Conservation (phyloP, 2,329 filamentous ascomycete genomes). For the Aureobasidium sp. region DNA sequence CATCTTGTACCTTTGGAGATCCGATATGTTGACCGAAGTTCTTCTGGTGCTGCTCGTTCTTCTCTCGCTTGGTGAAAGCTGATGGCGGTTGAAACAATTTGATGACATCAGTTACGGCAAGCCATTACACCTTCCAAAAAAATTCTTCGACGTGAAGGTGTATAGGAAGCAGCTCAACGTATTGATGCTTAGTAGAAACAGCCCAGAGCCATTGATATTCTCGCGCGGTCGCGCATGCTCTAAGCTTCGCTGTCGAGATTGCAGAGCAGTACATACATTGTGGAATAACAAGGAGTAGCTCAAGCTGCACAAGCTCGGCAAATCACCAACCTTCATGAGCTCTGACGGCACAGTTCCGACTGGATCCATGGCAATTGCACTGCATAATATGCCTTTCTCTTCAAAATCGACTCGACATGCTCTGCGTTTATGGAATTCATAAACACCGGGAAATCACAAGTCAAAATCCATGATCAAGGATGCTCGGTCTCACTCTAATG, state of each 20-base stretch:
- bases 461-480: slow-evolving; percentile 49
- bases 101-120: too few species aligned
- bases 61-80: too few species aligned
- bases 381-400: slow-evolving; percentile 80
- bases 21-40: too few species aligned
- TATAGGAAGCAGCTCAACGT: too few species aligned
- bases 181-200: slow-evolving; percentile 57
- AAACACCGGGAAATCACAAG: not conserved
- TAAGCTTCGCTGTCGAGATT: slow-evolving; percentile 83
- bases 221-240: slow-evolving; percentile 93
- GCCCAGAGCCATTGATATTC: slow-evolving; percentile 79
- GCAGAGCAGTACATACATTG: slow-evolving; percentile 62
- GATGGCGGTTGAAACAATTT: too few species aligned
- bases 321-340: slow-evolving; percentile 87
- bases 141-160: too few species aligned
- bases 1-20: too few species aligned
- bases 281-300: slow-evolving; percentile 66
- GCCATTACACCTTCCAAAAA: too few species aligned
- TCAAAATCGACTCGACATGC: too few species aligned
- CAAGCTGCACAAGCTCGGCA: slow-evolving; percentile 78
- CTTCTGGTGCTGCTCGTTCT: too few species aligned
- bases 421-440: too few species aligned
- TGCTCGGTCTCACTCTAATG: slow-evolving; percentile 99
- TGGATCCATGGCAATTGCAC: slow-evolving; percentile 88
- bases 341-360: slow-evolving; percentile 82